Conservation (phyloP, 192 early-diverging fungal genomes). For the Backusella mclennaniae region DNA sequence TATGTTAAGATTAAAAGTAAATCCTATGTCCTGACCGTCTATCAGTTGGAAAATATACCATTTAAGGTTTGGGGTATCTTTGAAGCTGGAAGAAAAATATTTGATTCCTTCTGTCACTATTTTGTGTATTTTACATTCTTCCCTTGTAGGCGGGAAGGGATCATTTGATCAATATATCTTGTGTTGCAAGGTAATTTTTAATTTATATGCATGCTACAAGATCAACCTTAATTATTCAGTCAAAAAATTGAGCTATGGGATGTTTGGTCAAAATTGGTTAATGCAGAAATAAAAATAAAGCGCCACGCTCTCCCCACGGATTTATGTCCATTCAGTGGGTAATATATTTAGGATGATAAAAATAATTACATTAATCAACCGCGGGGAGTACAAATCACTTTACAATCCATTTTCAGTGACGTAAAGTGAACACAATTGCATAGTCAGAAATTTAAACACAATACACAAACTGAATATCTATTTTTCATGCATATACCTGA, state of each 20-base stretch:
- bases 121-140: neutral
- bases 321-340: neutral
- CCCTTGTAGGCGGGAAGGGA: neutral
- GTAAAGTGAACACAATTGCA: neutral
- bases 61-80: neutral
- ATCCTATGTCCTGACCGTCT: too few relatives aligned
- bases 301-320: neutral
- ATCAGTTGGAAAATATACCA: neutral
- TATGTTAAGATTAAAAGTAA: neutral
- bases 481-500: neutral
- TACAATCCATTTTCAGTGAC: neutral
- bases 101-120: neutral
- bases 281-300: neutral
- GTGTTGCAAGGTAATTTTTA: neutral
- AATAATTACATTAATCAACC: conserved; percentile 9
- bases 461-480: neutral
- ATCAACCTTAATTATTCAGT: neutral
- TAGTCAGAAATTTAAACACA: neutral
- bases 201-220: neutral
- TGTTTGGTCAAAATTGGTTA: neutral
- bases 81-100: neutral
- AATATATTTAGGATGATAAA: neutral
- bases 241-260: neutral
- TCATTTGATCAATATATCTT: neutral
- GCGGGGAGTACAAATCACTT: neutral